Evolutionary conservation across 1,139 yeast species (phyloP).

Genomic region (Blastobotrys illinoisensis): DNA sequence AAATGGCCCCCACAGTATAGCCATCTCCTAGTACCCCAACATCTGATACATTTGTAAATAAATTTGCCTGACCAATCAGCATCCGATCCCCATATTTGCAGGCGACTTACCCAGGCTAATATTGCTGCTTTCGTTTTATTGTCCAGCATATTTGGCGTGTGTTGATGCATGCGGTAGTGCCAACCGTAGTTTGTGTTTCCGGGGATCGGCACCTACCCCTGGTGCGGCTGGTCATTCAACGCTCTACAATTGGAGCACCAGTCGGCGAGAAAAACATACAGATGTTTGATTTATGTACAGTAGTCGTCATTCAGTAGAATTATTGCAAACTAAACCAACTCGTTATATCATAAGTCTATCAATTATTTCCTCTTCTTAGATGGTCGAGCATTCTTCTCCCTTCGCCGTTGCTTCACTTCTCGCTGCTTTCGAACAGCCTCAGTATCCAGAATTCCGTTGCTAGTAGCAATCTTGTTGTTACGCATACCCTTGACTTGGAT

Average conservation of each 20-base stretch:
- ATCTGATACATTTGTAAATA: neutral
- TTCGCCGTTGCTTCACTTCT: slow-evolving; percentile 59
- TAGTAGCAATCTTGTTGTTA: slow-evolving; percentile 26
- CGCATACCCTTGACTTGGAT: slow-evolving; percentile 58
- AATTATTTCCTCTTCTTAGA: slow-evolving; percentile 36
- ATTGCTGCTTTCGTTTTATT: neutral
- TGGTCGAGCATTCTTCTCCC: slow-evolving; percentile 86
- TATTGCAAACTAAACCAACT: too few relatives aligned
- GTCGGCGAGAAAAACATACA: too few relatives aligned
- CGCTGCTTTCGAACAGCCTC: slow-evolving; percentile 80
- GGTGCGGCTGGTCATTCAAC: neutral
- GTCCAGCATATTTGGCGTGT: neutral
- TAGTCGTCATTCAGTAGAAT: too few relatives aligned
- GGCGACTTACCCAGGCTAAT: neutral
- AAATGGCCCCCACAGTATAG: neutral
- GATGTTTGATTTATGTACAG: too few relatives aligned
- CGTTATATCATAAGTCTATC: neutral
- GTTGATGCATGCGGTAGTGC: neutral
- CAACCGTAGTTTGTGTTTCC: neutral
- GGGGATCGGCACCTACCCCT: neutral
- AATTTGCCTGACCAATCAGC: neutral
- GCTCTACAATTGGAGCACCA: too few relatives aligned
- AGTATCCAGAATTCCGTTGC: slow-evolving; percentile 59
- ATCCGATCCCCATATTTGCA: neutral
- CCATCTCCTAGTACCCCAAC: neutral